A percentile compares a stretch with the other conserved stretches of the same genome.
These are phyloP conservation scores for Aegilops umbellulata DNA, from an alignment of 176 grass and related monocot species.

Conservation along the genomic window DNA sequence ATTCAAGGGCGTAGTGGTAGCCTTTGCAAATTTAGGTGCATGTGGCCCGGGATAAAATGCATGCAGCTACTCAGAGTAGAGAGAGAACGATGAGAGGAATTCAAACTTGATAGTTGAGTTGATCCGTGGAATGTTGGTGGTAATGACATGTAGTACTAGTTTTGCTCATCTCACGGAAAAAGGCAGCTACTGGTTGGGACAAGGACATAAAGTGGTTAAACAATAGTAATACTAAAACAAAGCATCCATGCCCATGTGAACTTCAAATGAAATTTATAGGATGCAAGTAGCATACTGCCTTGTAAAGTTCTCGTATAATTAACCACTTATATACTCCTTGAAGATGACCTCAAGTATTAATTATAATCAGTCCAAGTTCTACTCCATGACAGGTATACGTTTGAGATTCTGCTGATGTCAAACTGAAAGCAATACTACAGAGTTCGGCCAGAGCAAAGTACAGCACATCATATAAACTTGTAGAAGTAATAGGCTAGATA, in stretches of 20 bases:
- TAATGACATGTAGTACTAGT: background rate
- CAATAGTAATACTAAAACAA: too few relatives aligned
- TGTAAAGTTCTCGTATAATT: too few relatives aligned
- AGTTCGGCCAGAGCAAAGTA: background rate
- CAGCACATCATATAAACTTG: background rate
- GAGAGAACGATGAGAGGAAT: background rate
- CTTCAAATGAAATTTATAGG: too few relatives aligned
- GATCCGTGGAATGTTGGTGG: background rate
- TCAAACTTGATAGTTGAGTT: conserved; percentile 7
- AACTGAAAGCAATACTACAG: conserved; percentile 25
- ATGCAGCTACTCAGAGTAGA: background rate
- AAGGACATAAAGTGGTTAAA: background rate
- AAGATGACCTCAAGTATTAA: too few relatives aligned
- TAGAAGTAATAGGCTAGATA: background rate
- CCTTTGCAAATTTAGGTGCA: conserved; percentile 19
- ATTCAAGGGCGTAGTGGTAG: conserved; percentile 10
- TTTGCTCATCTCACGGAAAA: background rate
- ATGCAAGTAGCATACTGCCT: too few relatives aligned
- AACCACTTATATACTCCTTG: too few relatives aligned
- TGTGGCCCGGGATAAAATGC: background rate
- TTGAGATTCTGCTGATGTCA: background rate
- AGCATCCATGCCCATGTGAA: too few relatives aligned
- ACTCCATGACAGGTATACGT: too few relatives aligned
- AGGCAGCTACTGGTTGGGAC: background rate
- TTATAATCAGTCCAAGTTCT: too few relatives aligned